phyloP scores from a whole-genome alignment of 1,284 basidiomycete species.

The Fomitopsis pinicola region DNA sequence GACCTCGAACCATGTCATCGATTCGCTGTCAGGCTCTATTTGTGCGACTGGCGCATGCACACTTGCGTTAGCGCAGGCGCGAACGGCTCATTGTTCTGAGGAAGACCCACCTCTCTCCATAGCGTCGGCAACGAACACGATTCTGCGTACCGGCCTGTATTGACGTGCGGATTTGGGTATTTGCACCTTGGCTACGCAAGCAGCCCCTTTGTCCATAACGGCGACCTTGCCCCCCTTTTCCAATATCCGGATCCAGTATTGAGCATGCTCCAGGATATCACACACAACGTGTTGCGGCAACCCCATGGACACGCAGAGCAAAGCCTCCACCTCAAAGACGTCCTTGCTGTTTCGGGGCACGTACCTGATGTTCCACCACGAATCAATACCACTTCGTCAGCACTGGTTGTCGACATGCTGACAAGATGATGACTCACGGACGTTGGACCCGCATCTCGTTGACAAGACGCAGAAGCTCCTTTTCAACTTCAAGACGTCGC shows the following conservation, averaged over 20 bases:
- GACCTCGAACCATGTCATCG: no score
- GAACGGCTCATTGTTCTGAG: no score
- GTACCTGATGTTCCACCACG: not conserved
- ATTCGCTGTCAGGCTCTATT: no score
- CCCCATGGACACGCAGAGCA: not conserved
- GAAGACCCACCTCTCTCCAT: no score
- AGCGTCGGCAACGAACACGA: no score
- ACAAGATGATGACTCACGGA: not conserved
- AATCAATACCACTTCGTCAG: not conserved
- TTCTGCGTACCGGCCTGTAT: no score
- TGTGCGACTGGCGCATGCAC: no score
- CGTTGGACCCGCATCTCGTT: not conserved
- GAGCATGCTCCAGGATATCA: not conserved
- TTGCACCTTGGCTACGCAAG: no score
- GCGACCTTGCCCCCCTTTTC: not conserved
- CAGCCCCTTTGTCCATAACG: no score
- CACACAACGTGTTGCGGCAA: not conserved
- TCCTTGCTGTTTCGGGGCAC: not conserved
- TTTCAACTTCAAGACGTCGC: no score
- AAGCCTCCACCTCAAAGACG: not conserved
- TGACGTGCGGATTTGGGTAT: no score
- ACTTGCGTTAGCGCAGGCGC: no score
- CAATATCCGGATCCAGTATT: not conserved
- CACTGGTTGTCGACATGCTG: not conserved
- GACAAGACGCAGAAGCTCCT: not conserved